Evolutionary conservation across 768 basidiomycete species (phyloP).

Genomic region (Mycena sanguinolenta): DNA sequence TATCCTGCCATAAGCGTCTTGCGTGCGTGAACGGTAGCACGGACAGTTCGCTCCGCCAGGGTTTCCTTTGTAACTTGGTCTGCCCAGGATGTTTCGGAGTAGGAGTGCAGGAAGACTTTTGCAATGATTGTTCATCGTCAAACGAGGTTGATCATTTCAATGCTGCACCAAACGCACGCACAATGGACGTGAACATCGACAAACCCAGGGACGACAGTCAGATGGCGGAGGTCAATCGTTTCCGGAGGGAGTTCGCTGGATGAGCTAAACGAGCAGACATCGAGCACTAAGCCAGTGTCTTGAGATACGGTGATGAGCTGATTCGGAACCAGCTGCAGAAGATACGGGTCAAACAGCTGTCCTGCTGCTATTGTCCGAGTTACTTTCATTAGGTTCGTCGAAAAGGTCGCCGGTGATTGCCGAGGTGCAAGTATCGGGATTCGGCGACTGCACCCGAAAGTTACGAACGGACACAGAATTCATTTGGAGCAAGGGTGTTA

Average conservation of each 20-base stretch:
- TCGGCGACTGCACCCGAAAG: too few species aligned
- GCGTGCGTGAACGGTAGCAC: constrained; percentile 71
- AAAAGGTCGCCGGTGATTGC: too few species aligned
- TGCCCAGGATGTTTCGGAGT: constrained; percentile 70
- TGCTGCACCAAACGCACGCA: constrained; percentile 51
- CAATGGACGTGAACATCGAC: constrained; percentile 71
- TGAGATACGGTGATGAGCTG: constrained; percentile 63
- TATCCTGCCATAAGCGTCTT: constrained; percentile 72
- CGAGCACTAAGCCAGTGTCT: constrained; percentile 62
- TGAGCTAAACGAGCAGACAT: constrained; percentile 46
- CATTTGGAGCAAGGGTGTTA: too few species aligned
- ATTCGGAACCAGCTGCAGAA: constrained; percentile 55
- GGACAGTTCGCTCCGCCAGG: constrained; percentile 69
- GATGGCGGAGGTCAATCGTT: constrained; percentile 58
- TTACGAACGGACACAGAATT: too few species aligned
- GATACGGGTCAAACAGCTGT: constrained; percentile 64
- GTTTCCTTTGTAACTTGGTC: constrained; percentile 73
- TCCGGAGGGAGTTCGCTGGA: constrained; percentile 35
- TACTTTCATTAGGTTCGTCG: constrained; percentile 31
- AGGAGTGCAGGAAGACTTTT: constrained; percentile 69
- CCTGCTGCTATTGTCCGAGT: constrained; percentile 51
- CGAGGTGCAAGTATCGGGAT: too few species aligned
- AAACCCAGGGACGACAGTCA: constrained; percentile 69
- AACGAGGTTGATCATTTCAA: neutral
- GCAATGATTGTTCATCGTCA: constrained; percentile 44